Evolutionary conservation across 768 basidiomycete species (phyloP), one percentile per base, ranked within the genome.

Genomic region (Lactarius sp.): DNA sequence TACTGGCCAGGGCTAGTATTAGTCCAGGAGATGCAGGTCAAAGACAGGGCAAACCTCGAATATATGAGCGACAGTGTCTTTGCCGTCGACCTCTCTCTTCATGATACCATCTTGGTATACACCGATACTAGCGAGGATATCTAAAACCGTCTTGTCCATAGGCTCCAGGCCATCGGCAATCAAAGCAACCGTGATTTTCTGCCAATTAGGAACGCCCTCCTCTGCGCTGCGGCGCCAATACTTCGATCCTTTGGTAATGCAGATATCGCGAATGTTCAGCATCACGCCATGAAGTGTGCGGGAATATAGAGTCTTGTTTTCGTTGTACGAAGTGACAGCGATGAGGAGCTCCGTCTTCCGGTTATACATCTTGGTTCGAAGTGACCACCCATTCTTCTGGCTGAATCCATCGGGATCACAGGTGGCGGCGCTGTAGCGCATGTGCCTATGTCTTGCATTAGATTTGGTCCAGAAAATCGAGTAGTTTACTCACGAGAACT

Each of bases 221-320:
- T 92, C 90, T 10, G 92, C 87, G 56, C 81, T 82, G 63, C 85
- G 81, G 50, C 87, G 82, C 92, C 94, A 94, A 76, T 89, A 95
- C 74, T 94, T 94, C 66, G 89, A 92, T 71, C 90, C 89, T 74
- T 95, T 95, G 47, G 92, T 94, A 76, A 89, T 94, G 83, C 94
- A 95, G 69, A 98, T 98, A 70, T 98, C 90, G 68, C 95, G 90
- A 65, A 98, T 96, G 75, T 99, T 98, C 66, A 96, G 75, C 95
- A 98, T 98, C 70, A 98, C 88, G 66, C 92, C 92, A 71, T 98
- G 96, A 46, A 98, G 79, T 0, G 96, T 98, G 67, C 90, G 87
- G 33, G 91, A 85, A 71, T 93, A 92, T 18, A 93, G 83, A 7
- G 85, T 87, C 79, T 93, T 94, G 82, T 94, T 91, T 74, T 94